Evolutionary conservation across 352 stramenopile genomes (phyloP).

Genomic region (Pythium pectinolyticum): DNA sequence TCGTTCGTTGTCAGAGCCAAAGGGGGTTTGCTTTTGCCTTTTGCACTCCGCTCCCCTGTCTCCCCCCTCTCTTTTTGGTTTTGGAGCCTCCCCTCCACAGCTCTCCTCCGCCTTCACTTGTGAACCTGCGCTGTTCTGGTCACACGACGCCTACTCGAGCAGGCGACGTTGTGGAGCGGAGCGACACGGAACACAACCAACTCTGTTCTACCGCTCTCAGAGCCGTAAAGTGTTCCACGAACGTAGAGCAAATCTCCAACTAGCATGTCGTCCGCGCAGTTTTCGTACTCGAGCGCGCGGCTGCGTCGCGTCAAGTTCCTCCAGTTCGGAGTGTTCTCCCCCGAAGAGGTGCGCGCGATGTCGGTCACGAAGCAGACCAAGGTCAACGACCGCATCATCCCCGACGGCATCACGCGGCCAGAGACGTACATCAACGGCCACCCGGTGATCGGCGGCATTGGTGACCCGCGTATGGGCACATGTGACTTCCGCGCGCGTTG

Average conservation of each 20-base stretch:
- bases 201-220: too few species aligned
- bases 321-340: slow-evolving; percentile 98
- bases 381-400: slow-evolving; percentile 96
- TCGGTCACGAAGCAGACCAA: slow-evolving; percentile 97
- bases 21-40: not conserved
- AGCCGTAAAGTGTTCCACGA: not conserved
- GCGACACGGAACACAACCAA: not conserved
- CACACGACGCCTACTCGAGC: slow-evolving; percentile 28
- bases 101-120: slow-evolving; percentile 48
- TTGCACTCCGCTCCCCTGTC: slow-evolving; percentile 20
- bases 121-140: slow-evolving; percentile 68
- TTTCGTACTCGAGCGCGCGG: slow-evolving; percentile 95
- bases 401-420: slow-evolving; percentile 92
- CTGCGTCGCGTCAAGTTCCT: slow-evolving; percentile 96
- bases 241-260: not conserved
- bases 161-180: not conserved
- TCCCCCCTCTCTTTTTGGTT: slow-evolving; percentile 15
- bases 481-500: slow-evolving; percentile 87
- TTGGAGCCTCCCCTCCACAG: slow-evolving; percentile 3
- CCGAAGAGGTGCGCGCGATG: slow-evolving; percentile 97
- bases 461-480: slow-evolving; percentile 97
- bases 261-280: slow-evolving; percentile 85
- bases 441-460: slow-evolving; percentile 97
- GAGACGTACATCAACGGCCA: slow-evolving; percentile 92
- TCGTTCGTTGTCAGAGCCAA: not conserved